Evolutionary conservation across 768 basidiomycete species (phyloP).

Genomic region (Phlebiopsis gigantea): DNA sequence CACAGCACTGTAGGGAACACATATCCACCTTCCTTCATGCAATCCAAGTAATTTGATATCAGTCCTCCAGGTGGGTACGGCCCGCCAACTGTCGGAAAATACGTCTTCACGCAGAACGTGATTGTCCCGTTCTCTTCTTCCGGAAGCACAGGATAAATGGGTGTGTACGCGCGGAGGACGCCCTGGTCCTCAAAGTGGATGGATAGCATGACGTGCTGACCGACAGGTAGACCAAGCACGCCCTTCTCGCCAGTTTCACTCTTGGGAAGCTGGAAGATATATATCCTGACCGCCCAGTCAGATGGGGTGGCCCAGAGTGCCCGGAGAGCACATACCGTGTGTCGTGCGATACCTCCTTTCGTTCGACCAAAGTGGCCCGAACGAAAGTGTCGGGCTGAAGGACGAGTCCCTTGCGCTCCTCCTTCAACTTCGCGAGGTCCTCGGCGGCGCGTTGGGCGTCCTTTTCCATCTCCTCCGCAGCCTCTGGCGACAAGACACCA

Average conservation of each 20-base stretch:
- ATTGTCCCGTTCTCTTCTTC: constrained; percentile 20
- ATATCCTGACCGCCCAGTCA: constrained; percentile 6
- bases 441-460: constrained; percentile 17
- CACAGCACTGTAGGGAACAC: background rate
- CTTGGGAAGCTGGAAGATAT: constrained; percentile 18
- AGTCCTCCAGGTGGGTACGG: constrained; percentile 20
- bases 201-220: constrained; percentile 17
- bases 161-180: constrained; percentile 19
- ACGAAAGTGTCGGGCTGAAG: constrained; percentile 20
- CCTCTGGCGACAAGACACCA: constrained; percentile 14
- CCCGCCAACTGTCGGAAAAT: constrained; percentile 11
- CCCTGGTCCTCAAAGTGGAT: constrained; percentile 20
- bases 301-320: background rate
- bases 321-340: constrained; percentile 11
- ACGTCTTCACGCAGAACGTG: constrained; percentile 22
- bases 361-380: constrained; percentile 14
- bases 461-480: constrained; percentile 16
- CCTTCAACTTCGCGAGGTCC: constrained; percentile 15
- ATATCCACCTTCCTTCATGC: constrained; percentile 15
- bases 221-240: constrained; percentile 15
- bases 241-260: constrained; percentile 13
- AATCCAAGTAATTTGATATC: constrained; percentile 20
- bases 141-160: constrained; percentile 17
- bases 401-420: constrained; percentile 15
- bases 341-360: constrained; percentile 13